Conservation (phyloP, 2,329 filamentous ascomycete species). For the Diplodia mutila region DNA sequence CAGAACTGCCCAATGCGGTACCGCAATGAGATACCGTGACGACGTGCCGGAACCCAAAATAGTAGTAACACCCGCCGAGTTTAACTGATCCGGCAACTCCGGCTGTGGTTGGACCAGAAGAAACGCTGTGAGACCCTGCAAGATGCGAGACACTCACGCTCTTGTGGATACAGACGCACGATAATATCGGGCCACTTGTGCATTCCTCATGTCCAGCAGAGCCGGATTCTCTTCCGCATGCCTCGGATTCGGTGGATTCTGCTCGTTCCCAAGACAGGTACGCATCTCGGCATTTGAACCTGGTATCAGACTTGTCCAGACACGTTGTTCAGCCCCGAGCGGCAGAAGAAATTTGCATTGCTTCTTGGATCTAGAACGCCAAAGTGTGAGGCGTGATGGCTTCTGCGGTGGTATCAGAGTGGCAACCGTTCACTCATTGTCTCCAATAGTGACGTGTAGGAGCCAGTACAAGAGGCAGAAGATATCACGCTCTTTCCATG, state of each 20-base stretch:
- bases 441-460: neutral
- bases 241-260: neutral
- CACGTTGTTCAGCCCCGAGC: neutral
- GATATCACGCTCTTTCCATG: neutral
- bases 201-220: neutral
- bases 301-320: neutral
- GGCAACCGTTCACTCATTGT: neutral
- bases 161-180: neutral
- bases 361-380: constrained; percentile 1
- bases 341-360: neutral
- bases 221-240: neutral
- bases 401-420: neutral
- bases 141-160: neutral
- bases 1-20: neutral
- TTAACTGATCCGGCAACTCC: neutral
- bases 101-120: neutral
- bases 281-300: neutral
- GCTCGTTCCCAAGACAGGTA: neutral
- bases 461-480: neutral
- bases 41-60: neutral
- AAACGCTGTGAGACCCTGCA: neutral
- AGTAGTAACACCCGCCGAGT: too few species aligned
- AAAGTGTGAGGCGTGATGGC: neutral
- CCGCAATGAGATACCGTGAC: neutral
- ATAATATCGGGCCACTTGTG: neutral